Evolutionary conservation across 2,329 filamentous ascomycete species (phyloP).

Genomic region (Cladosporium halotolerans): DNA sequence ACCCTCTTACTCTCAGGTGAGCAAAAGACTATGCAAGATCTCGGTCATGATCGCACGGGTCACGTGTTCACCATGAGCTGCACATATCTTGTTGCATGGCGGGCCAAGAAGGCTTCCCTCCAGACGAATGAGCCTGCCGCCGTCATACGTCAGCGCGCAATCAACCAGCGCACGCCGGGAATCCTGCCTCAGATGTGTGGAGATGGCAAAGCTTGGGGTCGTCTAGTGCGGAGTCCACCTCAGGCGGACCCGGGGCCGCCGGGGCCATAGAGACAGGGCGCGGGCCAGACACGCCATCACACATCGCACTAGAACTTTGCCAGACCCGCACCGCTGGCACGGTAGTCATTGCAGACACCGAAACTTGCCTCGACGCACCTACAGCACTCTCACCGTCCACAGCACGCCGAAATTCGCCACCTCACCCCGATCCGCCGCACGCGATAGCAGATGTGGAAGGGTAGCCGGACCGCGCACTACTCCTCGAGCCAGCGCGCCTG

Average conservation of each 20-base stretch:
- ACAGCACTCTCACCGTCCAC: background rate
- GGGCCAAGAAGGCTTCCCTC: too few relatives aligned
- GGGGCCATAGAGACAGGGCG: background rate
- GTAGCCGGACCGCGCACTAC: constrained; percentile 5
- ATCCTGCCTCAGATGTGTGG: background rate
- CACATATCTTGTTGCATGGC: too few relatives aligned
- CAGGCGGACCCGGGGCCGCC: background rate
- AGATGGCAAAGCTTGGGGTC: constrained; percentile 4
- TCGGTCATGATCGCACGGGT: too few relatives aligned
- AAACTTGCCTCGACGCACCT: too few relatives aligned
- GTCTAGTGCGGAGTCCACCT: constrained; percentile 2
- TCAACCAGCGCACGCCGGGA: too few relatives aligned
- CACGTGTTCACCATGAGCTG: too few relatives aligned
- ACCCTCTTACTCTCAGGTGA: too few relatives aligned
- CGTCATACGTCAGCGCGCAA: too few relatives aligned
- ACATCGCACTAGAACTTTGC: background rate
- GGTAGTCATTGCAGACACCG: background rate
- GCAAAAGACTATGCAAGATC: too few relatives aligned
- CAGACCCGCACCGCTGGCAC: background rate
- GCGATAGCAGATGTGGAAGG: constrained; percentile 11
- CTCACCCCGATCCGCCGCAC: constrained; percentile 3
- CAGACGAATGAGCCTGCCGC: too few relatives aligned
- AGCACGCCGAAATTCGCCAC: background rate
- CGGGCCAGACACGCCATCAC: constrained; percentile 7
- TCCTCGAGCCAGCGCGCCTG: constrained; percentile 9